Conservation (phyloP, 1,139 yeast species). For the Ogataea hybrid region DNA sequence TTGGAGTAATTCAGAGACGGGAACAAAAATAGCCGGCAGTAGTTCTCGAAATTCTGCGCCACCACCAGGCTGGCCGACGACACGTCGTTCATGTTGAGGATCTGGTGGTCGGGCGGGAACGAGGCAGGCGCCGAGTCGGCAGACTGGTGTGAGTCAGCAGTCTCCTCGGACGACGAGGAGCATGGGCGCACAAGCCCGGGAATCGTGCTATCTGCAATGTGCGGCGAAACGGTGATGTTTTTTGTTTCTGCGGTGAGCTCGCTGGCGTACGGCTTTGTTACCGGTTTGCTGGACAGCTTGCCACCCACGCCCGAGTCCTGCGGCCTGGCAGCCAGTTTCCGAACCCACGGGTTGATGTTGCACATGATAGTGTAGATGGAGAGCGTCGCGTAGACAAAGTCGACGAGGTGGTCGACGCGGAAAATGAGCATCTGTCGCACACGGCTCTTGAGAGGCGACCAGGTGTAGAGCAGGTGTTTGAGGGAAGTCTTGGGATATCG, state of each 20-base stretch:
- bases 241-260: constrained; percentile 1
- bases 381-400: constrained; percentile 39
- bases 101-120: constrained; percentile 31
- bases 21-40: constrained; percentile 43
- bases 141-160: constrained; percentile 3
- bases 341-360: constrained; percentile 26
- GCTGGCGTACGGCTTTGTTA: not conserved
- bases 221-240: constrained; percentile 15
- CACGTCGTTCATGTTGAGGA: constrained; percentile 29
- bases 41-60: constrained; percentile 55
- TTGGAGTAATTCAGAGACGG: constrained; percentile 22
- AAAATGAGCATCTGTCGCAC: constrained; percentile 18
- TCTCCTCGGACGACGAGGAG: constrained; percentile 6
- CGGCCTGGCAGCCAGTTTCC: constrained; percentile 27
- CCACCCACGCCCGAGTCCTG: not conserved
- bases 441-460: constrained; percentile 20
- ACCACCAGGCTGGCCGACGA: constrained; percentile 42
- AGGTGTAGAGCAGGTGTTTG: constrained; percentile 19
- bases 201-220: constrained; percentile 19
- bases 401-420: constrained; percentile 29
- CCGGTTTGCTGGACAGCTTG: not conserved
- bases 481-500: constrained; percentile 22
- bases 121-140: constrained; percentile 27
- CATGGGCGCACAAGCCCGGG: constrained; percentile 14
- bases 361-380: constrained; percentile 42